These are phyloP conservation scores for Mycena chlorophos DNA, from an alignment of 768 basidiomycete genomes.

Conservation along the genomic window DNA sequence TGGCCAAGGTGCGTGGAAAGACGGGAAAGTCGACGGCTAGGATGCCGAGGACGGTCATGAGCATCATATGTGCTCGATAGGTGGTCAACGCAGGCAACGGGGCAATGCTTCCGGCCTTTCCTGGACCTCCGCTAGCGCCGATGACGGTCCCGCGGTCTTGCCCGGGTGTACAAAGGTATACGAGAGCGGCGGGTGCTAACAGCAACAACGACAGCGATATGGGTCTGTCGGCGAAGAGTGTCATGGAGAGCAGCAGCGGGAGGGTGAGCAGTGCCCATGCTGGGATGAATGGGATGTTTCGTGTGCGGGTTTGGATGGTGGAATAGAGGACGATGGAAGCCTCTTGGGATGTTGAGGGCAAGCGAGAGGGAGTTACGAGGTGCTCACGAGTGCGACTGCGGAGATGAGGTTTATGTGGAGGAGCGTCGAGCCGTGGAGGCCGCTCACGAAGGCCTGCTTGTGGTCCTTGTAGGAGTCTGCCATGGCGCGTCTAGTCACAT, in stretches of 20 bases:
- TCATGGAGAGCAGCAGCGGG: slow-evolving; percentile 83
- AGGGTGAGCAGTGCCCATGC: slow-evolving; percentile 70
- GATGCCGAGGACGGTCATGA: slow-evolving; percentile 87
- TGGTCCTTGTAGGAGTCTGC: slow-evolving; percentile 57
- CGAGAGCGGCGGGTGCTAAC: slow-evolving; percentile 42
- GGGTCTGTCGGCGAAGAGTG: slow-evolving; percentile 66
- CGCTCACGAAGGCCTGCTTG: too few relatives aligned
- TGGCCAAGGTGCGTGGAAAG: slow-evolving; percentile 85
- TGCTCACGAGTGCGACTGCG: slow-evolving; percentile 52
- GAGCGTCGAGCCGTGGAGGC: slow-evolving; percentile 71
- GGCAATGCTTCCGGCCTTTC: slow-evolving; percentile 28
- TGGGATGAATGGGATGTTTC: slow-evolving; percentile 37
- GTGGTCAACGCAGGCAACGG: slow-evolving; percentile 77
- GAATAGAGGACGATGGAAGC: slow-evolving; percentile 73
- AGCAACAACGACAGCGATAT: slow-evolving; percentile 50
- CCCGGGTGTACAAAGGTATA: slow-evolving; percentile 45
- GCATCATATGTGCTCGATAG: slow-evolving; percentile 93
- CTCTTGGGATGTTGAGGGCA: slow-evolving; percentile 38
- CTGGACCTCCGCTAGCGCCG: slow-evolving; percentile 31
- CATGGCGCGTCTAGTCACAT: too few relatives aligned
- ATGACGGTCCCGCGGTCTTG: slow-evolving; percentile 39
- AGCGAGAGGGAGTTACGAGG: not conserved
- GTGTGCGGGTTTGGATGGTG: slow-evolving; percentile 51
- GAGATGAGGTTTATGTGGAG: slow-evolving; percentile 63
- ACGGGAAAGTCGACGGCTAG: slow-evolving; percentile 94